phyloP scores from a whole-genome alignment of 1,284 basidiomycete genomes.

The Taiwanofungus camphoratus region DNA sequence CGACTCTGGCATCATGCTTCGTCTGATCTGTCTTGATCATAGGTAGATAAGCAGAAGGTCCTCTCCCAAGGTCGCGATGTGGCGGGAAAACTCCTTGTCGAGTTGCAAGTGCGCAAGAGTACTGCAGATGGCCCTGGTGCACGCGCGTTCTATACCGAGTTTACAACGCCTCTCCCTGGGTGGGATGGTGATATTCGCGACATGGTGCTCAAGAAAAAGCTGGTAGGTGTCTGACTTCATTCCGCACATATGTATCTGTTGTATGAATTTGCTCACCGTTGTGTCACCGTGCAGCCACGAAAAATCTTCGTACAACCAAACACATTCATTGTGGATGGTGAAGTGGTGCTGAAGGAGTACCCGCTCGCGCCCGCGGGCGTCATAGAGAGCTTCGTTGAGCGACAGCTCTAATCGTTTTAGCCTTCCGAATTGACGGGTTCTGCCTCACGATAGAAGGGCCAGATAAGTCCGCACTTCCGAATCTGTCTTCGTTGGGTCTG shows the following conservation, averaged over 20 bases:
- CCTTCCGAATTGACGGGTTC: neutral
- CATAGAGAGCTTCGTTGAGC: constrained; percentile 77
- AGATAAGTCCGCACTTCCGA: too few relatives aligned
- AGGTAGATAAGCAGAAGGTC: constrained; percentile 69
- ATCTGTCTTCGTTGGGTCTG: too few relatives aligned
- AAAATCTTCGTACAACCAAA: constrained; percentile 82
- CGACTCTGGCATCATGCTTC: neutral
- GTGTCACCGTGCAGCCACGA: constrained; percentile 45
- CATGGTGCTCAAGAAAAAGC: constrained; percentile 73
- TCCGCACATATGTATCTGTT: neutral
- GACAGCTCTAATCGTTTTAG: constrained; percentile 39
- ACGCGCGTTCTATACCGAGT: constrained; percentile 63
- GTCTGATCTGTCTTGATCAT: neutral
- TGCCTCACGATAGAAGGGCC: neutral
- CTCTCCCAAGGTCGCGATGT: constrained; percentile 58
- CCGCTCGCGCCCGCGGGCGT: constrained; percentile 63
- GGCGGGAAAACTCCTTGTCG: constrained; percentile 66
- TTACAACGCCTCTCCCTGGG: constrained; percentile 64
- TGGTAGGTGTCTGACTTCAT: constrained; percentile 37
- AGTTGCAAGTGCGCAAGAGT: constrained; percentile 78
- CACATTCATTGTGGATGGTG: constrained; percentile 57
- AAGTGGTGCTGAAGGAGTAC: constrained; percentile 75
- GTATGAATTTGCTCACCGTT: neutral
- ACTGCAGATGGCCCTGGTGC: constrained; percentile 77
- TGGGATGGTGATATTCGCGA: constrained; percentile 76